Evolutionary conservation across 257 asterid genomes (phyloP).

Genomic region (Nicotiana attenuata): DNA sequence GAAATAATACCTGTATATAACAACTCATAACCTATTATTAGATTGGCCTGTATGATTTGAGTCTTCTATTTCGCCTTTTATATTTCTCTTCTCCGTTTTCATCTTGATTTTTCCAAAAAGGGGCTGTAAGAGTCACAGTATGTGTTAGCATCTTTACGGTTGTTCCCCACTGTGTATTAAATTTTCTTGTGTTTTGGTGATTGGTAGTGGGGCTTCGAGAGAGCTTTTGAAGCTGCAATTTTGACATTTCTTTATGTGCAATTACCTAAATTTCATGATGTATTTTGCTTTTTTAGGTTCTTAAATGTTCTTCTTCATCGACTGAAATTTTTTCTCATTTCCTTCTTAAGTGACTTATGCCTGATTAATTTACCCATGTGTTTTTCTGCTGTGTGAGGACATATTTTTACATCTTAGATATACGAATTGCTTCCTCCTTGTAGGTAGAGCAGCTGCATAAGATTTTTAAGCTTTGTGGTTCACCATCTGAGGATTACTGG

Average conservation of each 20-base stretch:
- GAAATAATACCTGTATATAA: not conserved
- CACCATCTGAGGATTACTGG: slow-evolving; percentile 91
- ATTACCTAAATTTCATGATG: not conserved
- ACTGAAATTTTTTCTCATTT: not conserved
- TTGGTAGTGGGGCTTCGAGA: not conserved
- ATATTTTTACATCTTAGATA: not conserved
- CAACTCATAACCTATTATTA: not conserved
- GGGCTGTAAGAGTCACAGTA: not conserved
- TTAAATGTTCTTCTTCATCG: not conserved
- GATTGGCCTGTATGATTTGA: not conserved
- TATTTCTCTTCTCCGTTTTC: not conserved
- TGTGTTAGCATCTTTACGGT: not conserved
- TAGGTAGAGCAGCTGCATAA: slow-evolving; percentile 92
- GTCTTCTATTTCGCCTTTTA: not conserved
- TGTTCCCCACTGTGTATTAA: not conserved
- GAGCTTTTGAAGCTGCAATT: not conserved
- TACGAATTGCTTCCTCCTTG: slow-evolving; percentile 9
- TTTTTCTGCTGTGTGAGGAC: not conserved
- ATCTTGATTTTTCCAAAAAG: not conserved
- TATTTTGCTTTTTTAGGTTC: not conserved
- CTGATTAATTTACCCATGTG: not conserved
- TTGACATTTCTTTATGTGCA: not conserved
- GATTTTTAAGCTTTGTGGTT: slow-evolving; percentile 88
- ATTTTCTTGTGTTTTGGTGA: not conserved
- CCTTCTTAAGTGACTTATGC: not conserved